Base-by-base conservation (phyloP, 768 basidiomycete species). In the Tylopilus sp. region DNA sequence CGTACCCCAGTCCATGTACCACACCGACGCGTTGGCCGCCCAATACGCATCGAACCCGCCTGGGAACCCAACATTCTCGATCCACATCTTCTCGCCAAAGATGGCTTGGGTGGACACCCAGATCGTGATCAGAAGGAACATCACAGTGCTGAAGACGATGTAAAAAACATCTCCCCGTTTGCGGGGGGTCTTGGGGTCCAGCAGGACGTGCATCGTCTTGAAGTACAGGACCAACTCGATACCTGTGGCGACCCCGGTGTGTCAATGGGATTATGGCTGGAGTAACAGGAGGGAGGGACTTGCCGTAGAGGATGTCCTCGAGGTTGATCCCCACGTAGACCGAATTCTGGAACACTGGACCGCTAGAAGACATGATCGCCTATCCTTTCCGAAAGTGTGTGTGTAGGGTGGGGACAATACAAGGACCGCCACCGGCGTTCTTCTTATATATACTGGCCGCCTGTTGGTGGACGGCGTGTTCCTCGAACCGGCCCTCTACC, bases 21-120 rank as follows among this genome's bases (percentile, higher is more conserved):
- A 69, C 0, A 56, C 55, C 1, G 63, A 57, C 12, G 53, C 40
- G 44, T 71, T 50, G 22, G 55, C 38, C 12, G 45, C 56, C 40
- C 71, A 62, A 50, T 74, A 75, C 15, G 60, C 67, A 6, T 61
- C 62, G 15, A 64, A 64, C 0, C 75, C 74, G 0, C 72, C 73
- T 3, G 71, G 70, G 36, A 58, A 69, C 18, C 55, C 41, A 3
- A 54, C 46, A 18, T 71, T 44, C 6, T 54, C 55, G 13, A 76
- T 52, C 74, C 75, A 76, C 60, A 72, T 66, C 35, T 61, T 60
- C 47, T 73, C 61, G 2, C 67, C 68, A 17, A 71, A 68, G 13
- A 70, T n/a, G 17, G 55, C 56, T 38, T 63, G 64, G 2, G 61
- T 64, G 22, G 60, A 58, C 28, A 69, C 52, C 48, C 62, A 71